These are phyloP conservation scores for Picea glauca DNA, from an alignment of 75 land plant species.

Conservation along the genomic window DNA sequence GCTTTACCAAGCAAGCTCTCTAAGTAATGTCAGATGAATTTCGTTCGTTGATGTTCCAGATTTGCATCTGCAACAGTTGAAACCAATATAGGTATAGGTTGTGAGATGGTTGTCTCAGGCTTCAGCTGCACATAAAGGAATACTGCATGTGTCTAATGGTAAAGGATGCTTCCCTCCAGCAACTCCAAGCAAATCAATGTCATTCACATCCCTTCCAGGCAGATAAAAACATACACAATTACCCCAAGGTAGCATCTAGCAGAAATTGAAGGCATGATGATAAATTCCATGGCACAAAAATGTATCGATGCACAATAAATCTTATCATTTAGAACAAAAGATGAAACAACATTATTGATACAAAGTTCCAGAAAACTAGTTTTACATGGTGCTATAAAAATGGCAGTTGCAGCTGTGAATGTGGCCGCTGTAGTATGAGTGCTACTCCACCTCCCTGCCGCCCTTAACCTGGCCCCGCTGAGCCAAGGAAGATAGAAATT, in stretches of 20 bases:
- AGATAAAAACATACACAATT: slow-evolving; percentile 45
- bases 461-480: slow-evolving; percentile 69
- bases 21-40: slow-evolving; percentile 10
- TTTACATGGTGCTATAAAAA: slow-evolving; percentile 41
- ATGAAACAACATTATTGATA: too few relatives aligned
- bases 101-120: slow-evolving; percentile 46
- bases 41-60: slow-evolving; percentile 88
- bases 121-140: slow-evolving; percentile 50
- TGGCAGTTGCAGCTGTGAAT: slow-evolving; percentile 30
- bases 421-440: slow-evolving; percentile 26
- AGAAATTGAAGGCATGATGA: background rate
- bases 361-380: too few relatives aligned
- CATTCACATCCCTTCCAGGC: slow-evolving; percentile 47
- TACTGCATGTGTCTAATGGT: slow-evolving; percentile 67
- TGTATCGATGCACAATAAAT: too few relatives aligned
- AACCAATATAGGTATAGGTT: slow-evolving; percentile 73
- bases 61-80: slow-evolving; percentile 89
- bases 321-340: too few relatives aligned
- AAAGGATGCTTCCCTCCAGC: slow-evolving; percentile 70
- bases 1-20: background rate
- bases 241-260: slow-evolving; percentile 63
- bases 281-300: background rate
- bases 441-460: slow-evolving; percentile 49
- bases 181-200: slow-evolving; percentile 42
- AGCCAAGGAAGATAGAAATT: slow-evolving; percentile 72